phyloP scores from a whole-genome alignment of 1,139 yeast species.

The Saccharomyces hybrid region DNA sequence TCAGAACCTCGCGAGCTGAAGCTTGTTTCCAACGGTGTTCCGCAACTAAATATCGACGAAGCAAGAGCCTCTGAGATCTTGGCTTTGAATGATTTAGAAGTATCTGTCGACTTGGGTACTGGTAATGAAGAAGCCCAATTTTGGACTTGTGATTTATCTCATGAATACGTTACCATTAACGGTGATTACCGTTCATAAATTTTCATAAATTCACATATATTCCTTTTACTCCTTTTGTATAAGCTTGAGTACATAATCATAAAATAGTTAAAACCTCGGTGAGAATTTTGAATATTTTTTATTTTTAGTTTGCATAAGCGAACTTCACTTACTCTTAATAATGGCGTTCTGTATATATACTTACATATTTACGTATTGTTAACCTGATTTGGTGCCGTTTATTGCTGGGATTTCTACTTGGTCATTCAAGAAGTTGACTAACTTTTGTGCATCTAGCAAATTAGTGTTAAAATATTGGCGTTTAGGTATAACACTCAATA shows the following conservation, averaged over 20 bases:
- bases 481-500: conserved; percentile 28
- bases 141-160: conserved; percentile 96
- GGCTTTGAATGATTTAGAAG: conserved; percentile 63
- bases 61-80: conserved; percentile 77
- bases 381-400: conserved; percentile 1
- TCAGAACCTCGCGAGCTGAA: conserved; percentile 47
- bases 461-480: conserved; percentile 31
- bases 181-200: conserved; percentile 68
- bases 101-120: conserved; percentile 72
- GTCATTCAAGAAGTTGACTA: conserved; percentile 26
- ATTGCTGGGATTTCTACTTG: conserved; percentile 25
- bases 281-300: no score
- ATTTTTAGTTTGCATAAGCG: no score
- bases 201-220: conserved; percentile 23
- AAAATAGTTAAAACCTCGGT: no score
- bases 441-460: conserved; percentile 26
- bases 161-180: conserved; percentile 89
- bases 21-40: conserved; percentile 82
- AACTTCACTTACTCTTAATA: no score
- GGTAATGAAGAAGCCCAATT: conserved; percentile 68
- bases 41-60: conserved; percentile 75
- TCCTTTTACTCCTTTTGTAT: neutral
- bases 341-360: no score
- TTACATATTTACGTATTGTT: neutral
- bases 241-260: neutral